Evolutionary conservation across 176 grass and related monocot species (phyloP).

Genomic region (Canna indica): DNA sequence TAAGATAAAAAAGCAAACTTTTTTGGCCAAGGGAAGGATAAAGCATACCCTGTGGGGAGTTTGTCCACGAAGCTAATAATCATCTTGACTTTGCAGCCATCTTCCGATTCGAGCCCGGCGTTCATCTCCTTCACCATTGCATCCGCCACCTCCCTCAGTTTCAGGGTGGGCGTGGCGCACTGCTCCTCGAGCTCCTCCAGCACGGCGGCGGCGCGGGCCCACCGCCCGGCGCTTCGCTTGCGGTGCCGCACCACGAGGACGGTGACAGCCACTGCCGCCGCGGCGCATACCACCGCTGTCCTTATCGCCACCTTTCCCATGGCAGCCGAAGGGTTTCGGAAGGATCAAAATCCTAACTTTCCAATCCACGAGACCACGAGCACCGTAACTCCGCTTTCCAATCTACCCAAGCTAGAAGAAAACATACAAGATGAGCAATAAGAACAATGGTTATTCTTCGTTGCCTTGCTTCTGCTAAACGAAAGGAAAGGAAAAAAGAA

Average conservation of each 20-base stretch:
- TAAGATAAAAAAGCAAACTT: background rate
- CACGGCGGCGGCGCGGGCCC: background rate
- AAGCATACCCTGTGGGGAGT: conserved; percentile 7
- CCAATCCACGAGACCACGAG: background rate
- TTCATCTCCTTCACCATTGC: conserved; percentile 19
- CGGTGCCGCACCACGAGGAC: conserved; percentile 5
- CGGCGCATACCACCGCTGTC: background rate
- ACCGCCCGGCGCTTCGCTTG: conserved; percentile 7
- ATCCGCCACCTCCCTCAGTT: conserved; percentile 16
- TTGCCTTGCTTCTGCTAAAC: background rate
- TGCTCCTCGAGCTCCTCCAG: conserved; percentile 14
- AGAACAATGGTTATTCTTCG: background rate
- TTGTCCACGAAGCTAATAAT: conserved; percentile 15
- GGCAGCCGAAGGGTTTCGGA: background rate
- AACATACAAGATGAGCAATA: background rate
- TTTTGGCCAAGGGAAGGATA: background rate
- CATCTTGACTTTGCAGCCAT: conserved; percentile 17
- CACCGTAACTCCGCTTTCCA: background rate
- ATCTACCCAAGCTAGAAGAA: no score
- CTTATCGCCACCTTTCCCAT: conserved; percentile 7
- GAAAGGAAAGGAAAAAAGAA: background rate
- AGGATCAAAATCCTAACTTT: background rate
- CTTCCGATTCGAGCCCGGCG: conserved; percentile 5
- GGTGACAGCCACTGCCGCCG: conserved; percentile 5
- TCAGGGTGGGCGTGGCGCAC: conserved; percentile 1